phyloP scores from a whole-genome alignment of 2,329 filamentous ascomycete species.

The Claviceps sp. region DNA sequence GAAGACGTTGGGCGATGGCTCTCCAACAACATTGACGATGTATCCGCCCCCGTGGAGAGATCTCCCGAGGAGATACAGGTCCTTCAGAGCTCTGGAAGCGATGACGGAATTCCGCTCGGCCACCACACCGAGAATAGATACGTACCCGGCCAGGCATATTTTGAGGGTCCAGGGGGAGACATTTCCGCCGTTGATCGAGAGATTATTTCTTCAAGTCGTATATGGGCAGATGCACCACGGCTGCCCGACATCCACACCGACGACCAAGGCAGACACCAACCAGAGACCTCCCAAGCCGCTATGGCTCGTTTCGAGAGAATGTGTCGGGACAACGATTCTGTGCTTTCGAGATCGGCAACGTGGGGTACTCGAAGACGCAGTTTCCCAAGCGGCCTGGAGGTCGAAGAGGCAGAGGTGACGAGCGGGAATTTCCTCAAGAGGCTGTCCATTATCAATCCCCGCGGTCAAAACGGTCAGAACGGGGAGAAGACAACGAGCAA shows the following conservation, averaged over 20 bases:
- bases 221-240: constrained; percentile 36
- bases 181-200: constrained; percentile 33
- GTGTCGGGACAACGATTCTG: constrained; percentile 41
- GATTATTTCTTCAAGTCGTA: constrained; percentile 33
- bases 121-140: constrained; percentile 36
- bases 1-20: constrained; percentile 39
- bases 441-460: constrained; percentile 40
- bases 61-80: constrained; percentile 12
- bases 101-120: constrained; percentile 31
- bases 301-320: constrained; percentile 39
- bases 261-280: constrained; percentile 25
- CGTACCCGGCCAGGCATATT: constrained; percentile 37
- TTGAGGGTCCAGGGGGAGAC: constrained; percentile 26
- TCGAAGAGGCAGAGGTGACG: constrained; percentile 42
- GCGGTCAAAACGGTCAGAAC: constrained; percentile 6
- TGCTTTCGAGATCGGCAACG: constrained; percentile 51
- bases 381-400: constrained; percentile 40
- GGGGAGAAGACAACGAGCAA: constrained; percentile 29
- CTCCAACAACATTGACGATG: constrained; percentile 18
- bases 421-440: constrained; percentile 52
- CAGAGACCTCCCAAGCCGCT: constrained; percentile 37
- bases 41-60: constrained; percentile 14
- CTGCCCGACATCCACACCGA: constrained; percentile 29
- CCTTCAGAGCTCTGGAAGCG: constrained; percentile 11
- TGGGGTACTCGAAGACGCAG: constrained; percentile 57